A percentile compares a stretch with the other conserved stretches of the same genome.
These are phyloP conservation scores for Cyanidiococcus yangmingshanensis DNA, from an alignment of 23 red algal species.

Conservation along the genomic window DNA sequence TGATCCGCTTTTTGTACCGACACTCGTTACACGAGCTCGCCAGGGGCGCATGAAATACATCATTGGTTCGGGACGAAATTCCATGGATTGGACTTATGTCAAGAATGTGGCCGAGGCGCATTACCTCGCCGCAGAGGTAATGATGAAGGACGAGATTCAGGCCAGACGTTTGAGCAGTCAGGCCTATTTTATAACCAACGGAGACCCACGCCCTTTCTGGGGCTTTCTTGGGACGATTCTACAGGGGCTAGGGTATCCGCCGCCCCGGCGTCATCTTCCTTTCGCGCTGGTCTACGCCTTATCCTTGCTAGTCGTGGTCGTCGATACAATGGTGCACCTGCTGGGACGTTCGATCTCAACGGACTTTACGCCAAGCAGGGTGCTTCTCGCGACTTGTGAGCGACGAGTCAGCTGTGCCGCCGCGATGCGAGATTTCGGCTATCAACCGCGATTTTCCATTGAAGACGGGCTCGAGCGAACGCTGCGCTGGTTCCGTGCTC, in stretches of 20 bases:
- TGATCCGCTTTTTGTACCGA: constrained; percentile 60
- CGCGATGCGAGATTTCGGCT: constrained; percentile 72
- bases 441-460: constrained; percentile 49
- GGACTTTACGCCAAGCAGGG: constrained; percentile 52
- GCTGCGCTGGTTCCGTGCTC: constrained; percentile 39
- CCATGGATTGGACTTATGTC: constrained; percentile 80
- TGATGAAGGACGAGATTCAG: not conserved
- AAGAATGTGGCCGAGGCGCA: constrained; percentile 71
- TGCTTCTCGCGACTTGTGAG: constrained; percentile 51
- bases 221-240: constrained; percentile 49
- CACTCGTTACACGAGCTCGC: constrained; percentile 44
- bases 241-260: constrained; percentile 48
- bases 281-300: constrained; percentile 46
- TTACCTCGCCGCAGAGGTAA: constrained; percentile 22
- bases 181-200: constrained; percentile 94
- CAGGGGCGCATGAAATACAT: constrained; percentile 60
- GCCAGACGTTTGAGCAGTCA: constrained; percentile 22
- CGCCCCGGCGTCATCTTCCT: constrained; percentile 39
- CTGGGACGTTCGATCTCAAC: constrained; percentile 35
- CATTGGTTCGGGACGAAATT: constrained; percentile 68
- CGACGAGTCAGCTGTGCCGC: constrained; percentile 57
- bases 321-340: constrained; percentile 32
- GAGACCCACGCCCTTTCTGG: constrained; percentile 75
- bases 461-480: constrained; percentile 56
- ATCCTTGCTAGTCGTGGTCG: constrained; percentile 36